phyloP scores from a whole-genome alignment of 1,139 yeast species.

The Geotrichum macrosporum region DNA sequence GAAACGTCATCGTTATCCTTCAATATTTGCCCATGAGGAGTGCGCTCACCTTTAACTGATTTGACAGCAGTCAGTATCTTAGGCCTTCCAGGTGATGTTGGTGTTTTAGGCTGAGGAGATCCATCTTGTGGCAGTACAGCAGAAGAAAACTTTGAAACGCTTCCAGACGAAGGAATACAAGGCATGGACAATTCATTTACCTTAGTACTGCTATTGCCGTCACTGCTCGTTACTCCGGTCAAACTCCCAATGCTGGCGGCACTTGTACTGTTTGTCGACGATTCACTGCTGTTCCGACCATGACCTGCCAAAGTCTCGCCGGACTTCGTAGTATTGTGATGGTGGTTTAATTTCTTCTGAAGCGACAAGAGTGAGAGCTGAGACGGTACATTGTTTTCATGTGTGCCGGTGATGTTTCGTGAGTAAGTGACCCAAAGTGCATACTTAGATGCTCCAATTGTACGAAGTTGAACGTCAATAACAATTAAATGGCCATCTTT shows the following conservation, averaged over 20 bases:
- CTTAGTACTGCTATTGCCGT: constrained; percentile 9
- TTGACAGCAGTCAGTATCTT: too few relatives aligned
- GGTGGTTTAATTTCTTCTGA: constrained; percentile 31
- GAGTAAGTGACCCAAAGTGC: constrained; percentile 90
- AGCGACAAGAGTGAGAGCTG: constrained; percentile 48
- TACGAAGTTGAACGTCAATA: constrained; percentile 78
- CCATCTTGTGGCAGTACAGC: constrained; percentile 1
- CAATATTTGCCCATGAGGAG: constrained; percentile 17
- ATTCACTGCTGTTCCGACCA: constrained; percentile 20
- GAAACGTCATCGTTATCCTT: constrained; percentile 12
- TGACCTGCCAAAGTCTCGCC: constrained; percentile 6
- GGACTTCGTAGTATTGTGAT: constrained; percentile 7
- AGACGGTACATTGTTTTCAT: constrained; percentile 46
- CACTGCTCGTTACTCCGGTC: constrained; percentile 11
- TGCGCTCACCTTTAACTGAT: neutral
- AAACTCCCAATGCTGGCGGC: constrained; percentile 14
- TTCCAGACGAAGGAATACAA: neutral
- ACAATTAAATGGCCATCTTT: constrained; percentile 60
- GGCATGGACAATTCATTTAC: constrained; percentile 8
- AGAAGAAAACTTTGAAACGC: constrained; percentile 1
- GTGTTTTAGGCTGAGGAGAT: constrained; percentile 12
- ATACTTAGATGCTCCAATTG: constrained; percentile 53
- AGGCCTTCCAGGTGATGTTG: constrained; percentile 7
- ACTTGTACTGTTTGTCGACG: constrained; percentile 17
- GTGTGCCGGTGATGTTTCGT: constrained; percentile 33